Percentiles rank a stretch among this genome's conserved stretches.
Conservation (phyloP, 495 filamentous ascomycete species). For the Penicillium desertorum region DNA sequence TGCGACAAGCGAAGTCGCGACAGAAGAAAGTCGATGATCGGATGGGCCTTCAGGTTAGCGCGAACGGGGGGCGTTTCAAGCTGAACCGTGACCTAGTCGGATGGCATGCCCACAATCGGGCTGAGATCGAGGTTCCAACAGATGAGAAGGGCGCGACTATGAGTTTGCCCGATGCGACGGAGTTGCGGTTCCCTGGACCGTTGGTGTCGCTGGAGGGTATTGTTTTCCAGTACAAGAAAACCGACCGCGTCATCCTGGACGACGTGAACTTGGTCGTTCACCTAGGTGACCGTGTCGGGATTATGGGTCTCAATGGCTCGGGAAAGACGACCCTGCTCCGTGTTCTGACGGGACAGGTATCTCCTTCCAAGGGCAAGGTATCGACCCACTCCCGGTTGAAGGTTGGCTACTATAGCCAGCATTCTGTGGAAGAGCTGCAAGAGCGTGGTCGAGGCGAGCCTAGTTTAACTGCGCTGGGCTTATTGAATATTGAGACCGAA, state of each 20-base stretch:
- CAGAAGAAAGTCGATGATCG: conserved; percentile 81
- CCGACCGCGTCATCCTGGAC: conserved; percentile 44
- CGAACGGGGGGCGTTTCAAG: conserved; percentile 73
- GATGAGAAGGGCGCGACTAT: conserved; percentile 63
- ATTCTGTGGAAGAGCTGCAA: conserved; percentile 68
- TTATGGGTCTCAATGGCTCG: conserved; percentile 71
- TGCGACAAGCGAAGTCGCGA: conserved; percentile 72
- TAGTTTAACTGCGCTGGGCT: conserved; percentile 58
- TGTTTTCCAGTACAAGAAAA: conserved; percentile 55
- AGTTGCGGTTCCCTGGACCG: conserved; percentile 71
- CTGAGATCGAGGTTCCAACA: conserved; percentile 66
- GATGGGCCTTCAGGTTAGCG: conserved; percentile 68
- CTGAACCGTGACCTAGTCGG: conserved; percentile 69
- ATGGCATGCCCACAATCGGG: conserved; percentile 54
- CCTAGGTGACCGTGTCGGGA: conserved; percentile 67
- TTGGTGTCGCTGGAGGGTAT: conserved; percentile 67
- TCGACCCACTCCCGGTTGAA: conserved; percentile 63
- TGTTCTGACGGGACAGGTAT: conserved; percentile 47
- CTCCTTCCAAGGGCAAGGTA: conserved; percentile 53
- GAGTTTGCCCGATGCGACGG: conserved; percentile 56
- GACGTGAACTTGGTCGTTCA: conserved; percentile 64
- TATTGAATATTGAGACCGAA: conserved; percentile 51
- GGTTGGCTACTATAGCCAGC: conserved; percentile 75
- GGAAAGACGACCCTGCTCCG: conserved; percentile 72
- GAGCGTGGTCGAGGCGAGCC: conserved; percentile 42